Evolutionary conservation across 2,329 filamentous ascomycete species (phyloP), one percentile per base, ranked within the genome.

Genomic region (Penicillium fuscoglaucum): DNA sequence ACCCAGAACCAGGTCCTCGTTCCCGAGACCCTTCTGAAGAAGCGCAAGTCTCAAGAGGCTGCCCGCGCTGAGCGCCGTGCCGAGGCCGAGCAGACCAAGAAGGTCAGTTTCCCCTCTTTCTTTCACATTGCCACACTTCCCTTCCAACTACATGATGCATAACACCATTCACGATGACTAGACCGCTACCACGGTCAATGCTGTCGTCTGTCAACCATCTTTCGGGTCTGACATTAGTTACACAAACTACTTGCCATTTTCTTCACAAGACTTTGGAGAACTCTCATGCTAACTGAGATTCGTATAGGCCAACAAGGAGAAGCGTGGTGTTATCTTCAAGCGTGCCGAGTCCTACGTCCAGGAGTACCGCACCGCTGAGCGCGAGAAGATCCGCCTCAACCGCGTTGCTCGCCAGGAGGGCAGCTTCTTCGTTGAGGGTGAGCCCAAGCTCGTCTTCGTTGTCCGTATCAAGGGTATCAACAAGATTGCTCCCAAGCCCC

Each of bases 381-480:
- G 93, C 73, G 95, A 99, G 89, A 96, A 96, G 88, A 86, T 99
- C 81, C 91, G 95, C 75, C 90, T 99, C 66, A 79, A 85, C 75
- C 93, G 95, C 72, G 82, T 92, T 68, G 90, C 92, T 82, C 96
- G 96, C 87, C 85, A 91, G 81, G 88, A 91, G 76, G 93, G 93
- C 80, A 90, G 87, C 78, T 95, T 93, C 87, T 95, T 96, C 82
- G 90, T 99, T 71, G 89, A 91, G 67, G 93, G 91, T 67, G 92
- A 99, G 87, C 83, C 90, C 78, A 97, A 96, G 84, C 85, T 99
- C 76, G 92, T 93, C 84, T 99, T 99, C 80, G 88, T 99, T 74
- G 84, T 98, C 82, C 93, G 95, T 80, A 99, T 99, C 87, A 99
- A 99, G 91, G 95, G 93, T 96, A 98, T 99, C 92, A 98, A 98